Evolutionary conservation across 208 protist genomes (phyloP).

Genomic region (Spongospora subterranea): DNA sequence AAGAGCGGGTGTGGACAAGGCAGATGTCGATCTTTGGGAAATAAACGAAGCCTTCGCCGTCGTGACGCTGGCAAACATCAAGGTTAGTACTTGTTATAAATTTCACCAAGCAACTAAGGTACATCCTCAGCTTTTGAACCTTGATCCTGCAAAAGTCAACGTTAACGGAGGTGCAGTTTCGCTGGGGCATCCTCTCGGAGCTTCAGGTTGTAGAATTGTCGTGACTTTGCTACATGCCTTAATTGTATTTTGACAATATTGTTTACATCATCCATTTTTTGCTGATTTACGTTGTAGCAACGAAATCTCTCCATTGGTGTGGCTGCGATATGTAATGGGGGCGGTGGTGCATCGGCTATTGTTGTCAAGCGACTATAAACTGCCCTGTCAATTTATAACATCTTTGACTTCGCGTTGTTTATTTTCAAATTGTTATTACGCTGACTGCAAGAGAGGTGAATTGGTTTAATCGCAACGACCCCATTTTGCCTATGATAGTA

Average conservation of each 20-base stretch:
- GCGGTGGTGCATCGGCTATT: constrained; percentile 87
- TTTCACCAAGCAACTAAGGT: background rate
- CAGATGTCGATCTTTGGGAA: constrained; percentile 72
- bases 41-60: constrained; percentile 94
- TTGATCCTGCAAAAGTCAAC: constrained; percentile 85
- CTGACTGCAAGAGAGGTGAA: too few relatives aligned
- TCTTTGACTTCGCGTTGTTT: too few relatives aligned
- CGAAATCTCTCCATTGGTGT: constrained; percentile 77
- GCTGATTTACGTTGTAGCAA: constrained; percentile 18
- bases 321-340: constrained; percentile 90
- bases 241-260: background rate
- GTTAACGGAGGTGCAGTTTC: constrained; percentile 89
- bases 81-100: background rate
- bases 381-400: too few relatives aligned
- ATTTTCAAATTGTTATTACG: too few relatives aligned
- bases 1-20: background rate
- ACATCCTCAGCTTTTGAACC: constrained; percentile 73
- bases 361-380: constrained; percentile 82
- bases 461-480: too few relatives aligned
- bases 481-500: too few relatives aligned
- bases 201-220: constrained; percentile 67
- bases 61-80: background rate
- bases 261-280: background rate
- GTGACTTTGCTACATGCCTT: constrained; percentile 70
- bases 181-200: constrained; percentile 91